Percentiles rank a stretch among this genome's conserved stretches.
Evolutionary conservation across 192 early-diverging fungal species (phyloP).

Genomic region (Blastocladiella britannica): DNA sequence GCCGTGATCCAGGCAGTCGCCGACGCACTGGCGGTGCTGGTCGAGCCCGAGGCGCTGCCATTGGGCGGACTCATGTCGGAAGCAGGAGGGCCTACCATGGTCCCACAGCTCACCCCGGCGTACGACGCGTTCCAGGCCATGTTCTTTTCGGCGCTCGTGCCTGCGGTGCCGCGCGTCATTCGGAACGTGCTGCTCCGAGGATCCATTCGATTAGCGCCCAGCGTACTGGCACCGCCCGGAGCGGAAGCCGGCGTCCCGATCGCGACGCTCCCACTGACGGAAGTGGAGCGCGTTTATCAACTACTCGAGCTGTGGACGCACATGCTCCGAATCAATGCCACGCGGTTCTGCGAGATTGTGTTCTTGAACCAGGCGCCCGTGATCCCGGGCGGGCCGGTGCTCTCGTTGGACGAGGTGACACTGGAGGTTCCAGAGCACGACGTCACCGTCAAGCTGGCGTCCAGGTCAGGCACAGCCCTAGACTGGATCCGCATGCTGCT

Average conservation of each 20-base stretch:
- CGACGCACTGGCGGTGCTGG: background rate
- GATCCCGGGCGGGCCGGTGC: background rate
- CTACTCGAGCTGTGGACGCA: background rate
- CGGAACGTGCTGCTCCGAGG: background rate
- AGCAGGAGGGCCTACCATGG: background rate
- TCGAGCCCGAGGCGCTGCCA: background rate
- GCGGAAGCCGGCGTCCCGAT: background rate
- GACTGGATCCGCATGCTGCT: background rate
- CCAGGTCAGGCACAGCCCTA: too few species aligned
- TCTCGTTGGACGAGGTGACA: background rate
- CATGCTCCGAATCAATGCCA: background rate
- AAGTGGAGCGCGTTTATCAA: background rate
- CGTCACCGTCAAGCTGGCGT: background rate
- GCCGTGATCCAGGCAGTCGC: background rate
- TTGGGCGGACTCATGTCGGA: background rate
- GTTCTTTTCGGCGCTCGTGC: background rate
- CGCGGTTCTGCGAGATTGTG: background rate
- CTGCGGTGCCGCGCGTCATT: background rate
- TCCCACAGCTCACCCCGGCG: background rate
- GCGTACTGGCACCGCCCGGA: too few species aligned
- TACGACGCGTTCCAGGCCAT: background rate
- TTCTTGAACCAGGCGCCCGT: background rate
- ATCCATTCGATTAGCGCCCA: too few species aligned
- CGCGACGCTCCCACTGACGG: background rate
- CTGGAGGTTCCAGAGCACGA: background rate